Evolutionary conservation across 805 yeast genomes (phyloP), one percentile per base, ranked within the genome.

Genomic region (Lipomyces kockii): DNA sequence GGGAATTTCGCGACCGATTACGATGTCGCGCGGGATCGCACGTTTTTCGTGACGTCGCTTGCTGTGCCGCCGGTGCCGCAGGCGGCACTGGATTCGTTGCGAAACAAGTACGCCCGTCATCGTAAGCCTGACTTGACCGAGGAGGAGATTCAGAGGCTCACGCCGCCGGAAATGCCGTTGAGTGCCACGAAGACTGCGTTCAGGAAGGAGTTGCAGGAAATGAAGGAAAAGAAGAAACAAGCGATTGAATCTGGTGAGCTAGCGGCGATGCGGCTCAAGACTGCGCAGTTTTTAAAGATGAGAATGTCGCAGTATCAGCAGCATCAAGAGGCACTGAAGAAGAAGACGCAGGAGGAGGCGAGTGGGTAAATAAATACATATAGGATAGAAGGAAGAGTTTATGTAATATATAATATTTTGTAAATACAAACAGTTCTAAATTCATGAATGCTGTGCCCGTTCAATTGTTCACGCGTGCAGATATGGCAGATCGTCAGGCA

Each of bases 61-160:
- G 86, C 87, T 27, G 84, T 83, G 68, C 81, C 88, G 25, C 92
- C 92, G 27, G 80, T 91, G 51, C 97, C 98, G 32, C 73, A 76
- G 20, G 89, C 81, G 34, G 91, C 90, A 20, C 78, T 89, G 69
- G 77, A 79, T 66, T 87, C 91, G 66, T 83, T 93, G 70, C 88
- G 97, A 79, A 90, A 91, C 79, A 91, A 92, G 61, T 79, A 87
- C 74, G 88, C 93, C 70, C 86, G 87, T 77, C 84, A 82, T 79
- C 87, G 84, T 76, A 84, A 62, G 57, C 70, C 70, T 11, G 70
- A 66, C 25, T 25, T 69, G 58, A 66, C 72, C 11, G 68, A 63
- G 52, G 68, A 63, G 22, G 63, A 67, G 46, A 60, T 69, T 14
- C 29, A 39, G 12, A 53, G 66, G 14, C 62, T 69, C n/a, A 69